Percentiles rank a stretch among this genome's conserved stretches.
These are phyloP conservation scores for Ustilago lituana DNA, from an alignment of 1,284 basidiomycete species.

Conservation along the genomic window DNA sequence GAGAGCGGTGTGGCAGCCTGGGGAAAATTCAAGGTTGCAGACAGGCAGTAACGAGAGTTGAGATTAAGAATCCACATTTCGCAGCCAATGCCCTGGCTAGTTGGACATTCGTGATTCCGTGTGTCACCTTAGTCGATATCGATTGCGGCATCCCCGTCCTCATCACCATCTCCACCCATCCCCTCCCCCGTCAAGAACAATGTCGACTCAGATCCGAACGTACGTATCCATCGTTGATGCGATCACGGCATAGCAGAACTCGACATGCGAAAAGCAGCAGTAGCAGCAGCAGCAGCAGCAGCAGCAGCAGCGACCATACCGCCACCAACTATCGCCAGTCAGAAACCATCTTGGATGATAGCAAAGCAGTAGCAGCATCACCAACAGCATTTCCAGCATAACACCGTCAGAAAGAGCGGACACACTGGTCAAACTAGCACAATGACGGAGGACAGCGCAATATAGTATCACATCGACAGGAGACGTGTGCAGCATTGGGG, in stretches of 20 bases:
- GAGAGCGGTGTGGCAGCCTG: slow-evolving; percentile 18
- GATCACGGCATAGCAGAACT: slow-evolving; percentile 19
- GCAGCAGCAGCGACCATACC: slow-evolving; percentile 1
- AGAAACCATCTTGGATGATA: not conserved
- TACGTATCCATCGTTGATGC: slow-evolving; percentile 41
- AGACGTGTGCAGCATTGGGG: too few species aligned
- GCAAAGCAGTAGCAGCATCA: not conserved
- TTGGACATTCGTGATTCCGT: slow-evolving; percentile 5
- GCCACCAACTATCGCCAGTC: not conserved
- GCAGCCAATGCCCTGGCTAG: not conserved
- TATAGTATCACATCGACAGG: too few species aligned
- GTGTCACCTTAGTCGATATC: slow-evolving; percentile 12
- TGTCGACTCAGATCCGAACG: slow-evolving; percentile 58
- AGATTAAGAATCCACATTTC: slow-evolving; percentile 8
- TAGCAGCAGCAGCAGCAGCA: slow-evolving; percentile 11
- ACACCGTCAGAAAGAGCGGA: too few species aligned
- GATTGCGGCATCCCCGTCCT: slow-evolving; percentile 12
- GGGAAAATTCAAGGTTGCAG: slow-evolving; percentile 10
- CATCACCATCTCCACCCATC: slow-evolving; percentile 36
- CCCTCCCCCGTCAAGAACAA: slow-evolving; percentile 50
- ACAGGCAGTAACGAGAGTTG: slow-evolving; percentile 13
- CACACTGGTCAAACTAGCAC: too few species aligned
- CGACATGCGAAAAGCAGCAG: not conserved
- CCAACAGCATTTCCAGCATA: not conserved
- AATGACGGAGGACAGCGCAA: too few species aligned